Evolutionary conservation across 139 green algal genomes (phyloP).

Genomic region (Marvania coccoides): DNA sequence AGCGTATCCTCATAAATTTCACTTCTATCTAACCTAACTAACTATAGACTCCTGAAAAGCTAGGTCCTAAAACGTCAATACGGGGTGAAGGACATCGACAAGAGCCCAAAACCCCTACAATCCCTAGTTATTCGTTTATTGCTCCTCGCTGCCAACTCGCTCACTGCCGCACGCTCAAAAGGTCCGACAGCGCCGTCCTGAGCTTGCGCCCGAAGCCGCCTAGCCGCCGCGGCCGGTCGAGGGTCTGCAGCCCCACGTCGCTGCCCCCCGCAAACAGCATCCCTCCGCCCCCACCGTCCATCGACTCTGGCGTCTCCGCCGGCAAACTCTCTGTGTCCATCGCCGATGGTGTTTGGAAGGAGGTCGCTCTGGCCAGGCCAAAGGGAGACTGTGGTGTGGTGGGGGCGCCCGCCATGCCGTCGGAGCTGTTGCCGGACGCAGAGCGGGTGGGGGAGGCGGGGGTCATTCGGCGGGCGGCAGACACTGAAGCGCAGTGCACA

Average conservation of each 20-base stretch:
- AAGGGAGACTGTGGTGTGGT: background rate
- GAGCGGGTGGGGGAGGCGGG: conserved; percentile 9
- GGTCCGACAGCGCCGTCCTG: conserved; percentile 15
- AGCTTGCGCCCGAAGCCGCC: conserved; percentile 31
- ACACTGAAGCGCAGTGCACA: conserved; percentile 81
- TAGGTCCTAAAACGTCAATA: too few relatives aligned
- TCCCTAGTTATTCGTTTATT: too few relatives aligned
- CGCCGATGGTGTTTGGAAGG: background rate
- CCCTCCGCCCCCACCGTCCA: background rate
- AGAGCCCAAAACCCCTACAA: too few relatives aligned
- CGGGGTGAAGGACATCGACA: too few relatives aligned
- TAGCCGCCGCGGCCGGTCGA: background rate
- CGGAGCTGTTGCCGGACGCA: background rate
- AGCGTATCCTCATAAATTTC: too few relatives aligned
- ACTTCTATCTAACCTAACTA: too few relatives aligned
- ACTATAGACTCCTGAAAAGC: too few relatives aligned
- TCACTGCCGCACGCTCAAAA: conserved; percentile 12
- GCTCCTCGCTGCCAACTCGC: too few relatives aligned
- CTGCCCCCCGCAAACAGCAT: background rate
- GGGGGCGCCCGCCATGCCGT: background rate
- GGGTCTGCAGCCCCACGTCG: background rate
- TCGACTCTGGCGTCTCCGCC: too few relatives aligned
- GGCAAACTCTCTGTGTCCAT: background rate
- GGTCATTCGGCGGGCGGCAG: conserved; percentile 60
- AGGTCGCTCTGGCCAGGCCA: background rate